Percentiles rank a stretch among this genome's conserved stretches.
Evolutionary conservation across 305 asterid species (phyloP).

Genomic region (Striga hermonthica): DNA sequence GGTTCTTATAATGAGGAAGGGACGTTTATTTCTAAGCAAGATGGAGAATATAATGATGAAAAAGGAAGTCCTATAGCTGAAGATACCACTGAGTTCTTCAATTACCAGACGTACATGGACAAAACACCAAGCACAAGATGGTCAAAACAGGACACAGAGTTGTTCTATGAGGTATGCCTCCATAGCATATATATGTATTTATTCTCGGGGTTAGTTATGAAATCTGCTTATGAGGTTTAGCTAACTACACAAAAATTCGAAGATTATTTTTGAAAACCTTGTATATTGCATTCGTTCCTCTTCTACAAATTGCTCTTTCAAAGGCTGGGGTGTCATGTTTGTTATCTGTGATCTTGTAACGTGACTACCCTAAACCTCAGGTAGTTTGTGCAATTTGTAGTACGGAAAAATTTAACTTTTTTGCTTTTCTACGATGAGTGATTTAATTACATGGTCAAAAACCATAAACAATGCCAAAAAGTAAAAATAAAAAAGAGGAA

Average conservation of each 20-base stretch:
- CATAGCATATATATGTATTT: conserved; percentile 16
- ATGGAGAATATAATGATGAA: conserved; percentile 28
- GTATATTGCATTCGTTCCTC: background rate
- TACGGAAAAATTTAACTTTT: too few species aligned
- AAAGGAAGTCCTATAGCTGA: conserved; percentile 28
- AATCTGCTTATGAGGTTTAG: background rate
- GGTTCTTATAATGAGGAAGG: conserved; percentile 43
- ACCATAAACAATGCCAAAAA: too few species aligned
- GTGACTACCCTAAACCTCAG: too few species aligned
- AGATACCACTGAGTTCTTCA: conserved; percentile 50
- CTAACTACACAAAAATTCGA: background rate
- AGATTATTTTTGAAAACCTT: background rate
- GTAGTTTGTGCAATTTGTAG: too few species aligned
- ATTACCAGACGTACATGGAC: conserved; percentile 79
- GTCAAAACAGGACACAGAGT: conserved; percentile 83
- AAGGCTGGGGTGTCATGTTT: too few species aligned
- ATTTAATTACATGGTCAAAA: too few species aligned
- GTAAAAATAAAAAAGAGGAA: too few species aligned
- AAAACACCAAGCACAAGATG: conserved; percentile 63
- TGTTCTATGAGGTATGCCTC: conserved; percentile 73
- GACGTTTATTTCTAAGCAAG: conserved; percentile 35
- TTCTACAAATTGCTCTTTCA: too few species aligned
- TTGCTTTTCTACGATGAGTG: too few species aligned
- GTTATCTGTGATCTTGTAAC: too few species aligned
- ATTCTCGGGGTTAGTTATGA: background rate